Evolutionary conservation across 2,329 filamentous ascomycete species (phyloP), one percentile per base, ranked within the genome.

Genomic region (Pyrenophora graminea): DNA sequence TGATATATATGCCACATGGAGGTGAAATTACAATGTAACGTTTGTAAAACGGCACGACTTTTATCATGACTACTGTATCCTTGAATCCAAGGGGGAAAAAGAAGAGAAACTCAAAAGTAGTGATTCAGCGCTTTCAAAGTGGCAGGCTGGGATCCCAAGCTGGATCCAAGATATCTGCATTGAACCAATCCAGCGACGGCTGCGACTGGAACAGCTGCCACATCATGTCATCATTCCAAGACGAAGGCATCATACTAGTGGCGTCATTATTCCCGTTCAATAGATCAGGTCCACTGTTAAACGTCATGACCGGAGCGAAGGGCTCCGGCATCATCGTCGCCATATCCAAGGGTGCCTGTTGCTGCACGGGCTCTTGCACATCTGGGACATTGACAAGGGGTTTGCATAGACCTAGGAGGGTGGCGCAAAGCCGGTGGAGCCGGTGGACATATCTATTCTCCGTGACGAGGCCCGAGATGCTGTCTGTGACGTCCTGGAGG

Each of bases 141-240:
- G 55, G 42, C 19, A 54, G 15, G n/a, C 45, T 49, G 15, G 62
- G 21, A 39, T 66, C 55, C 65, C 64, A 68, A 15, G 53, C 51
- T 13, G 60, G 63, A 41, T 70, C 65, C 44, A 70, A 38, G 15
- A 71, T 66, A 17, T 70, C 66, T 4, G 67, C 61, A 17, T 69
- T 68, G 45, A 71, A 69, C 69, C 69, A 71, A 18, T 71, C 67
- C 17, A 71, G 48, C 6, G 63, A 69, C 8, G 69, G 69, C 25
- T 71, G 67, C 7, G 61, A 64, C 40, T 70, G 66, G 39, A 71
- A 71, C 33, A 71, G 47, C 41, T 68, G 66, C 61, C 59, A 67
- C 64, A 70, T 68, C 65, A 70, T 68, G 27, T 70, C 66, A 19
- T 71, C 67, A 6, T 67, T 62, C 62, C 66, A 70, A 2, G 60